Conservation (phyloP, 202 grass and related monocot species). For the Hordeum pubiflorum region DNA sequence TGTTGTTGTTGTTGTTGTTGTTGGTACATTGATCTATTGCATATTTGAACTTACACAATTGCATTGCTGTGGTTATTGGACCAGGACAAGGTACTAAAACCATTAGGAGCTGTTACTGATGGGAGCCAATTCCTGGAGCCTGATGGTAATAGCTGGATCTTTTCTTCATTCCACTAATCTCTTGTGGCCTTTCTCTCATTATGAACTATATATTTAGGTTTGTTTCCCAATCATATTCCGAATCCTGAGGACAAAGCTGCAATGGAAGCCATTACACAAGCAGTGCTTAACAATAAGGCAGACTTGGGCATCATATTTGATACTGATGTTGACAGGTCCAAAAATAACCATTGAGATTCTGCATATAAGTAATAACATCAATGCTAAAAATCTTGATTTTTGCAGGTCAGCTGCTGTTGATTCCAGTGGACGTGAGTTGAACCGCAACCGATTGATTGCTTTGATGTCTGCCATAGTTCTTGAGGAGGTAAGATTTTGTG, state of each 20-base stretch:
- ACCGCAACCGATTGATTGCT: constrained; percentile 85
- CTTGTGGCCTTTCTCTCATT: constrained; percentile 15
- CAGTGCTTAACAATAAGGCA: constrained; percentile 81
- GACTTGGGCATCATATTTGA: constrained; percentile 99
- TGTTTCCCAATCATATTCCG: constrained; percentile 96
- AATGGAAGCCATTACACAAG: constrained; percentile 87
- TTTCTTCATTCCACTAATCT: constrained; percentile 1
- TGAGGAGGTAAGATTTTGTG: constrained; percentile 59
- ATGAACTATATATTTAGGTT: constrained; percentile 35
- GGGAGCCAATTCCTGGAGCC: constrained; percentile 97
- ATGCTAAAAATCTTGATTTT: constrained; percentile 11
- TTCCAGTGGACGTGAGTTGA: constrained; percentile 75
- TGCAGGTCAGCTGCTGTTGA: constrained; percentile 95
- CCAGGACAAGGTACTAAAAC: constrained; percentile 83
- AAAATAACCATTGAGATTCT: constrained; percentile 9
- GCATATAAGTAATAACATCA: not conserved
- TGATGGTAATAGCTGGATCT: constrained; percentile 58
- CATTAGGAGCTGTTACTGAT: constrained; percentile 75
- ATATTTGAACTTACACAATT: not conserved
- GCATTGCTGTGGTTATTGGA: constrained; percentile 12
- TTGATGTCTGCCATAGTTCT: constrained; percentile 95
- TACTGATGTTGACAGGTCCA: constrained; percentile 94
- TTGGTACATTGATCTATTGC: not conserved
- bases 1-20: too few relatives aligned
- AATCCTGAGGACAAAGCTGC: constrained; percentile 94